Evolutionary conservation across 345 rosid genomes (phyloP).

Genomic region (Luvunga scandens): DNA sequence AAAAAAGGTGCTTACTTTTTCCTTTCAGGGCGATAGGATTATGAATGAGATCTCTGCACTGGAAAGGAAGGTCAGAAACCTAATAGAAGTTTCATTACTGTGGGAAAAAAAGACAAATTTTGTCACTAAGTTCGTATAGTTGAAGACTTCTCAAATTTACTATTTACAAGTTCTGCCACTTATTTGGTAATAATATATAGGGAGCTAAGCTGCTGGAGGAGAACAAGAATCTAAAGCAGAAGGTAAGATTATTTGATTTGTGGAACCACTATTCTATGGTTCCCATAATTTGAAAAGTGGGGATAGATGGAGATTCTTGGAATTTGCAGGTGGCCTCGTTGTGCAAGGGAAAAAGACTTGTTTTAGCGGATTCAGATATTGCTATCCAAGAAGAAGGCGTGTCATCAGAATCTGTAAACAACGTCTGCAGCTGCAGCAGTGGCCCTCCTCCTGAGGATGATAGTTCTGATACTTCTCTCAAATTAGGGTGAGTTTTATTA

Average conservation of each 20-base stretch:
- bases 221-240: conserved; percentile 49
- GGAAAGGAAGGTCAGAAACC: conserved; percentile 45
- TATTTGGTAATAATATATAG: conserved; percentile 28
- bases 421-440: conserved; percentile 55
- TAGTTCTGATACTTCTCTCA: conserved; percentile 54
- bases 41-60: conserved; percentile 46
- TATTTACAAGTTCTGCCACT: neutral
- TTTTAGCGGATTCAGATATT: conserved; percentile 23
- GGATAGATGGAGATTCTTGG: neutral
- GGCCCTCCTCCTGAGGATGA: conserved; percentile 57
- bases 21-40: conserved; percentile 40
- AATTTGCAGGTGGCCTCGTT: conserved; percentile 31
- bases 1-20: neutral
- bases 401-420: conserved; percentile 57
- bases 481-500: conserved; percentile 39
- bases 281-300: neutral
- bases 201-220: conserved; percentile 52
- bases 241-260: conserved; percentile 23
- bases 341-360: conserved; percentile 33
- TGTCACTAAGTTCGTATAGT: no score
- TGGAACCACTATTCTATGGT: neutral
- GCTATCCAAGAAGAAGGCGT: conserved; percentile 52
- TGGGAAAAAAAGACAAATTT: neutral
- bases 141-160: no score
- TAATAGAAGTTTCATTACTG: neutral